These are phyloP conservation scores for Coemansia aciculifera DNA, from an alignment of 192 early-diverging fungal genomes.

Conservation along the genomic window DNA sequence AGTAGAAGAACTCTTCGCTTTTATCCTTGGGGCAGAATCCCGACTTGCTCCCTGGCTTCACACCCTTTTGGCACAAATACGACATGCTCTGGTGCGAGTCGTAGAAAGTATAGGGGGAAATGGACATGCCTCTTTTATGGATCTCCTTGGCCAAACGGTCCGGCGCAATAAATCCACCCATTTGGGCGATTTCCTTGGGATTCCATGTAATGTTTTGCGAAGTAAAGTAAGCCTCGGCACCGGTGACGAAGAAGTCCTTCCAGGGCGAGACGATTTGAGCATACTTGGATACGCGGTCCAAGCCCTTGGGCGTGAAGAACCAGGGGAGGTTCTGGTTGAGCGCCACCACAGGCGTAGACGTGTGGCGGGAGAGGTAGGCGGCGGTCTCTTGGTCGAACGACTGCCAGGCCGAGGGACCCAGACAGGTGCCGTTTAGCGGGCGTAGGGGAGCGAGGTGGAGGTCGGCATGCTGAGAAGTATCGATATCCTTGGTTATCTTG, in stretches of 20 bases:
- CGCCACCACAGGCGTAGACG: constrained; percentile 28
- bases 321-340: constrained; percentile 36
- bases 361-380: constrained; percentile 34
- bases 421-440: neutral
- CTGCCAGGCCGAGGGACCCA: constrained; percentile 45
- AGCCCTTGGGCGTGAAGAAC: constrained; percentile 39
- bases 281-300: constrained; percentile 33
- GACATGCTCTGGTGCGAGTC: constrained; percentile 46
- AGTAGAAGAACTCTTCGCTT: constrained; percentile 40
- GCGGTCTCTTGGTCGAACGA: constrained; percentile 53
- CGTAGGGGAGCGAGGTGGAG: constrained; percentile 12
- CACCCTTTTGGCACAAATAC: constrained; percentile 34
- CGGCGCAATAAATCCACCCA: constrained; percentile 48
- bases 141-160: constrained; percentile 20
- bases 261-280: constrained; percentile 46
- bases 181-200: constrained; percentile 17
- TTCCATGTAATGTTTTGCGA: constrained; percentile 41
- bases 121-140: constrained; percentile 33
- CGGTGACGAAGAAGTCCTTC: constrained; percentile 52
- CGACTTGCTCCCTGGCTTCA: neutral
- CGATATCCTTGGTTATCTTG: constrained; percentile 18
- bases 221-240: constrained; percentile 27
- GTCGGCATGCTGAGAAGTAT: constrained; percentile 21
- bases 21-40: constrained; percentile 26
- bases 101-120: constrained; percentile 53